Evolutionary conservation across 495 filamentous ascomycete genomes (phyloP), one percentile per base, ranked within the genome.

Genomic region (Collariella sp.): DNA sequence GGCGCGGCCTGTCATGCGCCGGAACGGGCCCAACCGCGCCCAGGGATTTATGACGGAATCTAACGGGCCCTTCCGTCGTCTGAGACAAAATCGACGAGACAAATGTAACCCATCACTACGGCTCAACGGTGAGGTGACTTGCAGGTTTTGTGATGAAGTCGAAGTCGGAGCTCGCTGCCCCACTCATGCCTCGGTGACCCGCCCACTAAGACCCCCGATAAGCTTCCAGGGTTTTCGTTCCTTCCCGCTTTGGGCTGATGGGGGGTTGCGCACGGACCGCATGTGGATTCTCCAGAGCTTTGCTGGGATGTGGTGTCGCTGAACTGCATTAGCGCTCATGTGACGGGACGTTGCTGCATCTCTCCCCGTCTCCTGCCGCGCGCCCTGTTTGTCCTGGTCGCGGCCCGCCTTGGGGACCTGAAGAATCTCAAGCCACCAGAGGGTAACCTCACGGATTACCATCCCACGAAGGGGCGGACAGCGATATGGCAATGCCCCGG

Each of bases 21-120:
- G 42, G 26, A 54, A 46, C 42, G 51, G 51, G 42, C 43, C 31
- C 45, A 38, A 53, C 50, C 50, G 50, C 26, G 22, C 15, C 19
- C 29, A 45, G 19, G 45, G 19, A 13, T 6, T 29, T 13, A 13
- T 9, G 33, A 11, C 7, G 3, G 43, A 16, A 5, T 16, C 16
- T 2, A 45, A 9, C 23, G 12, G 16, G 12, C 16, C 26, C 23
- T 29, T 7, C 15, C 5, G 12, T 23, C 43, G 11, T 7, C 9
- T 9, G 26, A 31, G 26, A n/a, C n/a, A 31, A 31, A 9, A 9
- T 31, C 26, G 26, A 9, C 9, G 26, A 31, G 5, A 5, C 26
- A 31, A 31, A 31, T 31, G 26, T 31, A 31, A 31, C 26, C 26
- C 26, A 4, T 31, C 9, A 9, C 26, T 31, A 9, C 26, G 26